Evolutionary conservation across 257 asterid species (phyloP), one percentile per base, ranked within the genome.

Genomic region (Solanum lignicaule): DNA sequence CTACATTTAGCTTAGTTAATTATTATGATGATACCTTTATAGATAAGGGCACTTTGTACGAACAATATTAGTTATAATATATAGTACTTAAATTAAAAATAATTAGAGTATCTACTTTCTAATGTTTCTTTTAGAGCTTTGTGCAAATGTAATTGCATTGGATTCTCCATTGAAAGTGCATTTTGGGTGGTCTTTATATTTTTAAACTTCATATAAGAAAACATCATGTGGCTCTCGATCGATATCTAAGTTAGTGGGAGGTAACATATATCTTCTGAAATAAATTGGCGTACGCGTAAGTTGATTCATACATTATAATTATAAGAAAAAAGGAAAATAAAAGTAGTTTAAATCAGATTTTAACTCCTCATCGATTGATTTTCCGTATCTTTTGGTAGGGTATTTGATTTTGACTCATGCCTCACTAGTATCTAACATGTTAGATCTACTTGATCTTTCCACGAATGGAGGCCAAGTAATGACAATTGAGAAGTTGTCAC

Each of bases 41-140:
- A 88, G 29, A 82, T 86, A 25, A 87, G 39, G 87, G 58, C 83
- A 75, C 83, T 87, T 83, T 25, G 83, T 87, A 27, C 41, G 86
- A 41, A 73, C 21, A 25, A 68, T 3, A 25, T 36, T 69, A 31
- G 25, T 75, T n/a, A 25, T 79, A 25, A 29, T 41, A 35, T 41
- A 25, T 79, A 29, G 38, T 81, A 81, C 66, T 43, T 43, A n/a
- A 11, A 33, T 31, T 32, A 35, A 27, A 7, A 1, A 25, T 15
- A 29, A 35, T 62, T 23, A 76, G 27, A 41, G 29, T n/a, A 27
- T 10, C 60, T 36, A 86, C 83, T 52, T 52, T 74, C 13, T 68
- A 4, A 3, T 86, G 39, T 38, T 88, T 83, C 29, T 60, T 52
- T 90, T 90, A 55, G 82, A 29, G 69, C n/a, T 79, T 81, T 81